A percentile compares a stretch with the other conserved stretches of the same genome.
Evolutionary conservation across 2,329 filamentous ascomycete genomes (phyloP).

Genomic region (Sporothrix variecibatus): DNA sequence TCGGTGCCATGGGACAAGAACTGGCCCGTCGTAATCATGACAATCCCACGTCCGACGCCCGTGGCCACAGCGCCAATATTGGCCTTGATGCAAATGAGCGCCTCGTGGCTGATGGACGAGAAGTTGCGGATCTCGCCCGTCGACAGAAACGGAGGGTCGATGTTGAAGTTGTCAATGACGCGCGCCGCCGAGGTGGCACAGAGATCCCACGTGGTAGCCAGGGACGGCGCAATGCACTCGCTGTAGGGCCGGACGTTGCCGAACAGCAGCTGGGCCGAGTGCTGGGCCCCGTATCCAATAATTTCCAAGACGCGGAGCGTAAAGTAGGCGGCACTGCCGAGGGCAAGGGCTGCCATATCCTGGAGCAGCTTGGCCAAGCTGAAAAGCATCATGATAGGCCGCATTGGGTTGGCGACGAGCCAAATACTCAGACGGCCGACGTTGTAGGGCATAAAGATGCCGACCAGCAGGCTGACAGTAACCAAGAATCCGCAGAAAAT

Average conservation of each 20-base stretch:
- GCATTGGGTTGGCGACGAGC: constrained; percentile 74
- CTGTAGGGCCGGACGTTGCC: constrained; percentile 34
- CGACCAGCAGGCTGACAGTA: constrained; percentile 78
- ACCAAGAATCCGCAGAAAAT: constrained; percentile 92
- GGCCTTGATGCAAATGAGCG: constrained; percentile 62
- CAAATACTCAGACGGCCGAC: constrained; percentile 83
- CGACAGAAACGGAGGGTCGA: constrained; percentile 54
- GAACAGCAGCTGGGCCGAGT: constrained; percentile 41
- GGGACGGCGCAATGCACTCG: constrained; percentile 24
- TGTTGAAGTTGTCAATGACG: constrained; percentile 52
- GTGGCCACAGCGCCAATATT: constrained; percentile 48
- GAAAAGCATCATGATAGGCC: constrained; percentile 72
- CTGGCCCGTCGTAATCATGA: constrained; percentile 50
- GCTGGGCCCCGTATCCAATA: constrained; percentile 39
- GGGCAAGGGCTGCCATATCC: constrained; percentile 68
- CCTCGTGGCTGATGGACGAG: constrained; percentile 73
- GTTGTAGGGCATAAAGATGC: constrained; percentile 89
- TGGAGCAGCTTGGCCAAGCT: constrained; percentile 76
- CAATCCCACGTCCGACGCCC: constrained; percentile 42
- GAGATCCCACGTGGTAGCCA: constrained; percentile 44
- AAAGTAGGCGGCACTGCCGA: constrained; percentile 55
- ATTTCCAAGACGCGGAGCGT: constrained; percentile 39
- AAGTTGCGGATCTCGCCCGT: constrained; percentile 71
- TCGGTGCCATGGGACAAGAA: constrained; percentile 37
- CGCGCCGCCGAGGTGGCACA: constrained; percentile 49